Percentiles rank a stretch among this genome's conserved stretches.
phyloP scores from a whole-genome alignment of 495 filamentous ascomycete species.

The Margaritispora aquatica region DNA sequence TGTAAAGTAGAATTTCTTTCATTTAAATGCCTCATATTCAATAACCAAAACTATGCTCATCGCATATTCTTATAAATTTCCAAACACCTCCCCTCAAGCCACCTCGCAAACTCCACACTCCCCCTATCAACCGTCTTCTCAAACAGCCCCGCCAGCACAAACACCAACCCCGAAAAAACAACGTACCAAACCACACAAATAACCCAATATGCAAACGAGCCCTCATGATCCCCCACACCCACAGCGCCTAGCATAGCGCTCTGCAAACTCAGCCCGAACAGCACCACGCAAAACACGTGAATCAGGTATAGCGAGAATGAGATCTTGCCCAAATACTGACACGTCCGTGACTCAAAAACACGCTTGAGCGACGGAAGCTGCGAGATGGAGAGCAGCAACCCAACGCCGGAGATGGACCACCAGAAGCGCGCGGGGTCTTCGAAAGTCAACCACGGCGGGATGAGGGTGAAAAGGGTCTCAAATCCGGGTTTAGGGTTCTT shows the following conservation, averaged over 20 bases:
- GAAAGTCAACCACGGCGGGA: background rate
- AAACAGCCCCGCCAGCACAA: conserved; percentile 3
- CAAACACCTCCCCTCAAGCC: conserved; percentile 8
- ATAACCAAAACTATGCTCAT: background rate
- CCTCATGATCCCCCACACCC: background rate
- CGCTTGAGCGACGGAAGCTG: conserved; percentile 42
- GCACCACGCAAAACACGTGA: conserved; percentile 27
- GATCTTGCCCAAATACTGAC: conserved; percentile 51
- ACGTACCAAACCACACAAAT: conserved; percentile 5
- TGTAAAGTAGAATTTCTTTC: too few species aligned
- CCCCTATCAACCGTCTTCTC: conserved; percentile 7
- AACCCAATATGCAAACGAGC: conserved; percentile 1
- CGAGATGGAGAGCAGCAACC: conserved; percentile 33
- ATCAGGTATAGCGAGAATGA: conserved; percentile 49
- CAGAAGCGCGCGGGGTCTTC: conserved; percentile 4
- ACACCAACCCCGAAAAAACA: background rate
- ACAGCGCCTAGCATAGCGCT: background rate
- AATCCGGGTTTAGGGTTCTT: conserved; percentile 7
- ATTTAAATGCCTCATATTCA: too few species aligned
- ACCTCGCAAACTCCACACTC: conserved; percentile 9
- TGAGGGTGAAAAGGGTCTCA: conserved; percentile 2
- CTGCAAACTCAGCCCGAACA: conserved; percentile 5
- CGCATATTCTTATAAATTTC: background rate
- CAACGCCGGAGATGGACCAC: conserved; percentile 7
- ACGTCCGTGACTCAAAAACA: conserved; percentile 46